phyloP scores from a whole-genome alignment of 768 basidiomycete species.

The Phanerodontia chrysosporium region DNA sequence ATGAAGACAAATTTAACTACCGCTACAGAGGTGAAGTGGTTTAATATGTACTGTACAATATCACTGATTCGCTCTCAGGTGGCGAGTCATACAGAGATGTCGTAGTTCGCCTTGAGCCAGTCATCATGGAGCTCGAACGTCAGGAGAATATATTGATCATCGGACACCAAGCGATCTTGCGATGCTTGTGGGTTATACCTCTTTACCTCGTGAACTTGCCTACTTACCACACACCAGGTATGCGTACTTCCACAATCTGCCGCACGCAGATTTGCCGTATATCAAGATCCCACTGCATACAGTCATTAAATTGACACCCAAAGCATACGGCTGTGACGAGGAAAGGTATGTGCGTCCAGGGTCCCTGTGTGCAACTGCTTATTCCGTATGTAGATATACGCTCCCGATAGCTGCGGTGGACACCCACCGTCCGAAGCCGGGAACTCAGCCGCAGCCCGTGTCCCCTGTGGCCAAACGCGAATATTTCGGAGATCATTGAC shows the following conservation, averaged over 20 bases:
- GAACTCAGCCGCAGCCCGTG: constrained; percentile 8
- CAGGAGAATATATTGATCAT: constrained; percentile 97
- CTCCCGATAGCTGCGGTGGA: constrained; percentile 92
- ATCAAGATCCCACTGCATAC: constrained; percentile 97
- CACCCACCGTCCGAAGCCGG: constrained; percentile 74
- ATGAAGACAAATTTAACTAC: constrained; percentile 99
- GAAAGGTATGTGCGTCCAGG: constrained; percentile 75
- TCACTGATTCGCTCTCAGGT: constrained; percentile 26
- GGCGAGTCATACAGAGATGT: constrained; percentile 99
- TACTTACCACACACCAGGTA: constrained; percentile 51
- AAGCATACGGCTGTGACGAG: constrained; percentile 98
- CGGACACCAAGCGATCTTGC: constrained; percentile 83
- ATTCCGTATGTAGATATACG: constrained; percentile 82
- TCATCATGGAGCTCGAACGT: constrained; percentile 98
- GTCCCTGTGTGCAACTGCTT: no score
- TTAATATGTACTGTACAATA: no score
- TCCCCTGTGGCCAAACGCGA: constrained; percentile 26
- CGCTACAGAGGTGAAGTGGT: constrained; percentile 84
- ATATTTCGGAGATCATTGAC: constrained; percentile 21
- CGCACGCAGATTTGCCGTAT: constrained; percentile 93
- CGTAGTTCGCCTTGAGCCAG: constrained; percentile 89
- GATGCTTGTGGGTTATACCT: constrained; percentile 55
- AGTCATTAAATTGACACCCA: constrained; percentile 96
- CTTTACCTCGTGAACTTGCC: background rate
- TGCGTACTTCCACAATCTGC: constrained; percentile 92